Base-by-base conservation (phyloP, 2,329 filamentous ascomycete species). In the Trichoderma sp. region DNA sequence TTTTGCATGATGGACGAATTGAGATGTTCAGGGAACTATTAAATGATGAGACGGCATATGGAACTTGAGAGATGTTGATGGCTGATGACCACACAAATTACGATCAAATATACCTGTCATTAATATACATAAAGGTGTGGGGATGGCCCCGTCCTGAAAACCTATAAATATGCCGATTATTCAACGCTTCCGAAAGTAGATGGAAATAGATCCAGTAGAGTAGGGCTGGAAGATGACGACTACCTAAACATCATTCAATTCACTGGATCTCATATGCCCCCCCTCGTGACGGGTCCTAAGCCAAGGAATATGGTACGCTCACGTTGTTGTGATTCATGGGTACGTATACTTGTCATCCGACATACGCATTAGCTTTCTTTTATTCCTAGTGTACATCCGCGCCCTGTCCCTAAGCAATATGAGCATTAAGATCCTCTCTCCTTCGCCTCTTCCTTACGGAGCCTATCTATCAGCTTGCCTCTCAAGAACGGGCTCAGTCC, bases 391-490 rank as follows among this genome's bases (percentile, higher is more conserved):
- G 3, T 43, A 43, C 39, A 43, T n/a, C 3, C 7, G 18, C 7
- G 39, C 7, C 6, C 3, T 43, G 7, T 43, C 39, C 3, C 39
- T 43, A 34, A 34, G 39, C 7, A 43, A 43, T 43, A 43, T n/a
- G 39, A 7, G 67, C 80, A 64, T 82, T 61, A 77, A 76, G 26
- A 82, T 78, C 79, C 58, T 8, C 43, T 58, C 61, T 78, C 77
- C 71, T 80, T 82, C 69, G 76, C 80, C 76, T 89, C 87, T 74
- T 90, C 87, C 72, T 85, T 82, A 63, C 80, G 81, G 34, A 91
- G 80, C 61, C 83, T 83, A 75, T 88, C 84, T 15, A 89, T 77
- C 65, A 91, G 78, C 76, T 88, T 90, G 34, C 79, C 84, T 71
- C 84, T 82, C 65, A 91, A 76, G 76, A 86, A 90, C 1, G 80